Evolutionary conservation across 2,329 filamentous ascomycete species (phyloP), one percentile per base, ranked within the genome.

Genomic region (Epichloe typhina): DNA sequence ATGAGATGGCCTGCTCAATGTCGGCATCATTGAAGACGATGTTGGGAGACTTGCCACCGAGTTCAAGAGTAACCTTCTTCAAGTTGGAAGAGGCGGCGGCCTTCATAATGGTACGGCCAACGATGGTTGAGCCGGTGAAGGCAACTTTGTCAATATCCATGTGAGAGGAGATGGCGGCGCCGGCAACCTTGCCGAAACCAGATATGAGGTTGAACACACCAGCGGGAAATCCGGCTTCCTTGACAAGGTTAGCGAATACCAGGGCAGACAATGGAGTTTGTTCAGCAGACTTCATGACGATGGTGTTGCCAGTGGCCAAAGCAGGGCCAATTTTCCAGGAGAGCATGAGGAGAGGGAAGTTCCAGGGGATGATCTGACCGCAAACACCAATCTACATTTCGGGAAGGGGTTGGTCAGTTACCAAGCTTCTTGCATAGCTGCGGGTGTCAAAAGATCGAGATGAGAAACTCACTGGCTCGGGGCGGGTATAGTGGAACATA

Each of bases 321-420:
- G 84, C 84, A 46, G 84, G 84, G 53, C 77, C 83, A 55, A 88
- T 82, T 79, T 94, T 94, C 88, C 88, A 94, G 49, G 78, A 76
- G 65, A 77, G 77, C 85, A 90, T 90, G 63, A 86, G 78, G 44
- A 91, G 72, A 7, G 86, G 86, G 72, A 88, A 91, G 74, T 91
- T 91, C 86, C 86, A 90, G 55, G 87, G 87, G 61, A 93, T 91
- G 64, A 91, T 90, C 68, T 93, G 87, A 62, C 83, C 88, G 67
- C 87, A 89, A 53, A 89, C 84, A 67, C 85, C 85, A 56, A 86
- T 73, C 64, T 68, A 31, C 38, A 15, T 47, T 19, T 45, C 44
- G 12, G 9, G 13, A 3, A 41, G n/a, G 5, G 15, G 11, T 11
- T 51, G 17, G 7, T 13, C 12, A 44, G 38, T 23, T 23, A 21